Conservation (phyloP, 78 protist species). For the Cavenderia fasciculata region DNA sequence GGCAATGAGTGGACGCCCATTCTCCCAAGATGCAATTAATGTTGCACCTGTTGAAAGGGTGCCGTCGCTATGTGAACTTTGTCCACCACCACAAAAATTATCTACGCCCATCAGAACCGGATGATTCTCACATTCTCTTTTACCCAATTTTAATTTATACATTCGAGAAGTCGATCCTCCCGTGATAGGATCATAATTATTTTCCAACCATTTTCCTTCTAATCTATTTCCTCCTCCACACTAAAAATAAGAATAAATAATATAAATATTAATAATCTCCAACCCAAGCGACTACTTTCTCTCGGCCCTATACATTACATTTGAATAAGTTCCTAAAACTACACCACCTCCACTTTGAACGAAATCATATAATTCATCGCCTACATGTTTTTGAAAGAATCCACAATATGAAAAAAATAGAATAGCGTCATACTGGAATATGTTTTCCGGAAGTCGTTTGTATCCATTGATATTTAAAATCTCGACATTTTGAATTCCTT, state of each 20-base stretch:
- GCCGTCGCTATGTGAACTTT: conserved; percentile 34
- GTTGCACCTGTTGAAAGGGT: not conserved
- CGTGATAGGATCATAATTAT: conserved; percentile 20
- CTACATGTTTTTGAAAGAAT: conserved; percentile 36
- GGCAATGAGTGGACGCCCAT: conserved; percentile 28
- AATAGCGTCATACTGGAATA: conserved; percentile 26
- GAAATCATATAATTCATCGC: conserved; percentile 20
- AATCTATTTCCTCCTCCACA: conserved; percentile 59
- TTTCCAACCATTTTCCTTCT: conserved; percentile 47
- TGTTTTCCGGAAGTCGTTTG: not conserved
- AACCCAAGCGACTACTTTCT: too few relatives aligned
- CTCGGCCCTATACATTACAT: conserved; percentile 8
- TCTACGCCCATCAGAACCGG: conserved; percentile 21
- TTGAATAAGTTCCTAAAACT: conserved; percentile 24
- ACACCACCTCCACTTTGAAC: conserved; percentile 67
- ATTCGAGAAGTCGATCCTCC: conserved; percentile 52
- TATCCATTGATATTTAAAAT: conserved; percentile 47
- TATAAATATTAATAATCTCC: not conserved
- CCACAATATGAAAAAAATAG: conserved; percentile 66
- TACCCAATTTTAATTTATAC: conserved; percentile 12
- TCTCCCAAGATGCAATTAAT: conserved; percentile 37
- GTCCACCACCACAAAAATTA: conserved; percentile 11
- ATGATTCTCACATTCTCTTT: not conserved
- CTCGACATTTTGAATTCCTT: conserved; percentile 27
- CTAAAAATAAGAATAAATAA: not conserved